Percentiles rank a stretch among this genome's conserved stretches.
phyloP scores from a whole-genome alignment of 805 yeast genomes.

The Hanseniaspora hatyaiensis region DNA sequence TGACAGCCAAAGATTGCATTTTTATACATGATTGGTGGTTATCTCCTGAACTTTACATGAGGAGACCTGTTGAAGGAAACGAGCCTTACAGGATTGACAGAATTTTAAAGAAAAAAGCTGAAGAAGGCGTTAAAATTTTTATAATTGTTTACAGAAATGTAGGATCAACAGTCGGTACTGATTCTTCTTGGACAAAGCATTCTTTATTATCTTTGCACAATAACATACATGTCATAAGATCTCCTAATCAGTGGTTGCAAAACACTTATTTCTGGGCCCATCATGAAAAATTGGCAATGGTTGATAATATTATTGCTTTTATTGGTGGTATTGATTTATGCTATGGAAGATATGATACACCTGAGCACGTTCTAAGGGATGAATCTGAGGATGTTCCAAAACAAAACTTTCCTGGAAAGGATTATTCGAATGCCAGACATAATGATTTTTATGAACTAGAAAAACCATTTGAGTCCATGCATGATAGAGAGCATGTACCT shows the following conservation, averaged over 20 bases:
- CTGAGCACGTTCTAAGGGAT: slow-evolving; percentile 83
- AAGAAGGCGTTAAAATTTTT: slow-evolving; percentile 87
- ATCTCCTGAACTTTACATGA: slow-evolving; percentile 80
- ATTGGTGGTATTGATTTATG: slow-evolving; percentile 94
- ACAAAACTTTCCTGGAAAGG: slow-evolving; percentile 87
- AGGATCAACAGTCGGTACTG: slow-evolving; percentile 84
- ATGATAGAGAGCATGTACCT: slow-evolving; percentile 67
- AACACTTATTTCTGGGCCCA: slow-evolving; percentile 98
- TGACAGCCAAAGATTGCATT: slow-evolving; percentile 85
- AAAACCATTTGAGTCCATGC: slow-evolving; percentile 83
- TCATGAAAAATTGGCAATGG: slow-evolving; percentile 80
- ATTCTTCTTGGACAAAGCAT: slow-evolving; percentile 88
- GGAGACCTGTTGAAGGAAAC: slow-evolving; percentile 91
- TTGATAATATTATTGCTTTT: slow-evolving; percentile 82
- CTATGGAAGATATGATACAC: slow-evolving; percentile 91
- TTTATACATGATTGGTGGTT: slow-evolving; percentile 99
- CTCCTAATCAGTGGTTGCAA: slow-evolving; percentile 89
- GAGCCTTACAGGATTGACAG: slow-evolving; percentile 90
- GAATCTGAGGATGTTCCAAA: slow-evolving; percentile 42
- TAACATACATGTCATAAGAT: slow-evolving; percentile 79
- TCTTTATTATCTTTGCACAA: slow-evolving; percentile 74
- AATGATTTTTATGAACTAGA: slow-evolving; percentile 74
- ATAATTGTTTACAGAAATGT: slow-evolving; percentile 89
- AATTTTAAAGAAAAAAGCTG: slow-evolving; percentile 75
- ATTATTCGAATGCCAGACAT: slow-evolving; percentile 89